phyloP scores from a whole-genome alignment of 2,329 filamentous ascomycete genomes.

The Paraconiothyrium sp. region DNA sequence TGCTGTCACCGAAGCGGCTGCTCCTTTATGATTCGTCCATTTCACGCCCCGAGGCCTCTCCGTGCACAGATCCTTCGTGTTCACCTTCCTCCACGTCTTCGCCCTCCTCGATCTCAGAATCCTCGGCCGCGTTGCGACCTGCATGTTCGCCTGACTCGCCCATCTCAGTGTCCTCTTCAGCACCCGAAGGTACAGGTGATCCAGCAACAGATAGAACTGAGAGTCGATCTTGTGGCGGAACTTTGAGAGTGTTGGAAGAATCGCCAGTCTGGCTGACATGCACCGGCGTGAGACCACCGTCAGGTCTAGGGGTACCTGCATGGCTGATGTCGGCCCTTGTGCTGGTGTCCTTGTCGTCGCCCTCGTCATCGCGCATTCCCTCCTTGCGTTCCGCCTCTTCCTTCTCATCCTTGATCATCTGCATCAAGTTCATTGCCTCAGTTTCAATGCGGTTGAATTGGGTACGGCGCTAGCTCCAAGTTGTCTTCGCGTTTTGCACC shows the following conservation, averaged over 20 bases:
- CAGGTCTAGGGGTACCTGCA: slow-evolving; percentile 57
- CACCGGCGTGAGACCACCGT: slow-evolving; percentile 52
- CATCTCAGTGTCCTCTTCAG: slow-evolving; percentile 43
- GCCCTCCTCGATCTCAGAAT: slow-evolving; percentile 45
- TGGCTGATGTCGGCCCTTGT: slow-evolving; percentile 51
- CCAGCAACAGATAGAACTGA: slow-evolving; percentile 41
- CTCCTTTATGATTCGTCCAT: slow-evolving; percentile 44
- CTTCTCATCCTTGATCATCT: slow-evolving; percentile 92
- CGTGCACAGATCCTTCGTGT: slow-evolving; percentile 32
- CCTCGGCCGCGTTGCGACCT: slow-evolving; percentile 37
- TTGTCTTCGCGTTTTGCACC: slow-evolving; percentile 80
- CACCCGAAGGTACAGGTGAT: slow-evolving; percentile 38
- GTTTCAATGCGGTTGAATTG: slow-evolving; percentile 91
- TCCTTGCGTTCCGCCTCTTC: slow-evolving; percentile 90
- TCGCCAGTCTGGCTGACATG: slow-evolving; percentile 47
- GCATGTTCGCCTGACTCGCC: slow-evolving; percentile 35
- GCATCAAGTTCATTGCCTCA: slow-evolving; percentile 85
- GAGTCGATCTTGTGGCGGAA: slow-evolving; percentile 44
- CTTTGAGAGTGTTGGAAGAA: slow-evolving; percentile 35
- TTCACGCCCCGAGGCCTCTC: slow-evolving; percentile 27
- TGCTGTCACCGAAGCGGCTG: neutral
- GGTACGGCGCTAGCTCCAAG: slow-evolving; percentile 84
- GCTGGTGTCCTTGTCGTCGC: slow-evolving; percentile 51
- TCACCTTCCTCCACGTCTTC: slow-evolving; percentile 45
- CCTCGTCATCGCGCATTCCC: slow-evolving; percentile 62